A percentile compares a stretch with the other conserved stretches of the same genome.
These are phyloP conservation scores for Pseudoneurospora amorphoporcata DNA, from an alignment of 495 filamentous ascomycete genomes.

Conservation along the genomic window DNA sequence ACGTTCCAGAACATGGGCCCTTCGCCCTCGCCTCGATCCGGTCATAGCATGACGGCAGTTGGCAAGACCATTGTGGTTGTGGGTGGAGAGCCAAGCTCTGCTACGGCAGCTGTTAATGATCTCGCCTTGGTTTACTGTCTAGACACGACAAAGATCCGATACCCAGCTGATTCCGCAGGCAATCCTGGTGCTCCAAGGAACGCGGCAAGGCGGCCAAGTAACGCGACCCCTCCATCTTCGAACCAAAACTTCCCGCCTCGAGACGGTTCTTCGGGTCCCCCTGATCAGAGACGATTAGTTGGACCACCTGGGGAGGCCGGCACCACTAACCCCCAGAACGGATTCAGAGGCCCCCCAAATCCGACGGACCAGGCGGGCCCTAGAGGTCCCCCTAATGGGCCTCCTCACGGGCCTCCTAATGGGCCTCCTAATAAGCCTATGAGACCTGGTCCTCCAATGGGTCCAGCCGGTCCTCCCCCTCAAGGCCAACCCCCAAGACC, in stretches of 20 bases:
- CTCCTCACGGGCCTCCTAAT: slow-evolving; percentile 36
- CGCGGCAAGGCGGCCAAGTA: slow-evolving; percentile 31
- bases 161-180: slow-evolving; percentile 68
- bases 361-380: slow-evolving; percentile 6
- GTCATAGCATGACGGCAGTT: slow-evolving; percentile 94
- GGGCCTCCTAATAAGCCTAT: slow-evolving; percentile 51
- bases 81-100: slow-evolving; percentile 88
- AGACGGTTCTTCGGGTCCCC: slow-evolving; percentile 49
- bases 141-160: slow-evolving; percentile 91
- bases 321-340: slow-evolving; percentile 34
- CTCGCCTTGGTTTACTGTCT: slow-evolving; percentile 83
- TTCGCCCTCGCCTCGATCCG: slow-evolving; percentile 83
- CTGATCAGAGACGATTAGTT: slow-evolving; percentile 46
- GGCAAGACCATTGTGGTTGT: slow-evolving; percentile 86
- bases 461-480: slow-evolving; percentile 74
- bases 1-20: slow-evolving; percentile 99
- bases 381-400: slow-evolving; percentile 22
- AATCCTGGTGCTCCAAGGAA: slow-evolving; percentile 28
- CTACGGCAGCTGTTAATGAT: slow-evolving; percentile 66
- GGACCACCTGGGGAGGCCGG: slow-evolving; percentile 45
- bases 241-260: slow-evolving; percentile 41
- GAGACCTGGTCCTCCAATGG: slow-evolving; percentile 60
- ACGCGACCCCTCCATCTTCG: slow-evolving; percentile 18
- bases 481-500: slow-evolving; percentile 78
- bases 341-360: slow-evolving; percentile 17